Conservation (phyloP, 495 filamentous ascomycete genomes). For the Hyaloscypha hepaticicola region DNA sequence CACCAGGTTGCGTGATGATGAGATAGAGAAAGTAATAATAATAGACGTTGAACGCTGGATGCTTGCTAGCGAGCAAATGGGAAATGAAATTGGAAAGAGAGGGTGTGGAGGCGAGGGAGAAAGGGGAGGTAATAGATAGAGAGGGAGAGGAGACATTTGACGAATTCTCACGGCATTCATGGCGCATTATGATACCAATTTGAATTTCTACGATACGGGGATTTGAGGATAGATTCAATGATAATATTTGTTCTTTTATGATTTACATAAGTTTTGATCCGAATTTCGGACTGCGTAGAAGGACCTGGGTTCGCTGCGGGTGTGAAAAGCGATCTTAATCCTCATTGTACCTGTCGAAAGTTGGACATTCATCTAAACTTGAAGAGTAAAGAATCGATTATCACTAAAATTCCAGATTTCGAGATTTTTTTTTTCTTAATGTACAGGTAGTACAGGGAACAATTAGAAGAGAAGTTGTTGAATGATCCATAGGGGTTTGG, state of each 20-base stretch:
- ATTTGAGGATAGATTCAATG: constrained; percentile 2
- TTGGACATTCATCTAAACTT: too few relatives aligned
- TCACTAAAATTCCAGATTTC: too few relatives aligned
- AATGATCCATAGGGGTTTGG: too few relatives aligned
- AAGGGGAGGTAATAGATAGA: background rate
- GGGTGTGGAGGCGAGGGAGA: background rate
- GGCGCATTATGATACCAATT: constrained; percentile 5
- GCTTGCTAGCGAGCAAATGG: background rate
- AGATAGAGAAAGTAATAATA: too few relatives aligned
- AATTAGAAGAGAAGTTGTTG: too few relatives aligned
- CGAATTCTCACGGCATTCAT: background rate
- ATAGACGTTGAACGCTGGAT: background rate
- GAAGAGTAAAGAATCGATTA: too few relatives aligned
- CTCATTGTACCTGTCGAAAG: too few relatives aligned
- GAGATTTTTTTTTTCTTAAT: too few relatives aligned
- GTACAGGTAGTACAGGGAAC: too few relatives aligned
- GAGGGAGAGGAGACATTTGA: background rate
- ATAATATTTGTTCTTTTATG: background rate
- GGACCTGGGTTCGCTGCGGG: too few relatives aligned
- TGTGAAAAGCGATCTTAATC: too few relatives aligned
- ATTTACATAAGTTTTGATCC: background rate
- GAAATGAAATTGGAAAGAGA: background rate
- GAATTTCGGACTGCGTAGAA: too few relatives aligned
- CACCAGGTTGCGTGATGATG: background rate
- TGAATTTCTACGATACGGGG: background rate